Evolutionary conservation across 495 filamentous ascomycete genomes (phyloP).

Genomic region (Penicillium dipodomyicola): DNA sequence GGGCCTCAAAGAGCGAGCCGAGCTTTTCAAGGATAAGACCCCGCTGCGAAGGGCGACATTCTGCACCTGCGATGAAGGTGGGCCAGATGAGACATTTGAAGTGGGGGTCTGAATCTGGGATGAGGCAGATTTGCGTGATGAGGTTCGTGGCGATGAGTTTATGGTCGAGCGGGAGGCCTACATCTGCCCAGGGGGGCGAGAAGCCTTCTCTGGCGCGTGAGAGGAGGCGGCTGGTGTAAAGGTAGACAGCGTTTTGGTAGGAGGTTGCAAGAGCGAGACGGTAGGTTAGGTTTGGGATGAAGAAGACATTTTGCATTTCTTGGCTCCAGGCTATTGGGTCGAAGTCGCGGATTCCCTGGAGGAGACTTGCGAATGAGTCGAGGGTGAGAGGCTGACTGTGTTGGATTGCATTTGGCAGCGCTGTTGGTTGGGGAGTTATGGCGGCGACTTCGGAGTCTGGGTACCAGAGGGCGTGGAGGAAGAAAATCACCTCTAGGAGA

Average conservation of each 20-base stretch:
- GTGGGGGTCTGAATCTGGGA: slow-evolving; percentile 40
- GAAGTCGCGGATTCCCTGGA: slow-evolving; percentile 46
- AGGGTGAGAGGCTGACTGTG: slow-evolving; percentile 30
- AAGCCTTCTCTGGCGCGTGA: slow-evolving; percentile 34
- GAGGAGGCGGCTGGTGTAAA: slow-evolving; percentile 46
- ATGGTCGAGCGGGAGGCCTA: slow-evolving; percentile 38
- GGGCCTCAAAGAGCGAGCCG: slow-evolving; percentile 37
- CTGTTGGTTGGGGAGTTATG: slow-evolving; percentile 29
- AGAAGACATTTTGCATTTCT: slow-evolving; percentile 41
- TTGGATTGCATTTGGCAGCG: slow-evolving; percentile 28
- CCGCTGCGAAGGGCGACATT: slow-evolving; percentile 39
- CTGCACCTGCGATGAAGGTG: slow-evolving; percentile 48
- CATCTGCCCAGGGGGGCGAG: slow-evolving; percentile 27
- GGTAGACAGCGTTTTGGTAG: slow-evolving; percentile 47
- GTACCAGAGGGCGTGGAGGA: slow-evolving; percentile 45
- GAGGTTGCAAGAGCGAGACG: slow-evolving; percentile 43
- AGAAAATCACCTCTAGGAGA: slow-evolving; percentile 48
- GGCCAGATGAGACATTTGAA: slow-evolving; percentile 53
- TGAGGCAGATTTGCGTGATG: slow-evolving; percentile 38
- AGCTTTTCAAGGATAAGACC: slow-evolving; percentile 38
- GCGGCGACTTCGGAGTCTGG: slow-evolving; percentile 28
- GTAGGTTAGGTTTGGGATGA: slow-evolving; percentile 37
- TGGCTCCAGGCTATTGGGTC: slow-evolving; percentile 44
- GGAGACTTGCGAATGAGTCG: slow-evolving; percentile 36
- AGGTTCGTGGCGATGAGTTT: slow-evolving; percentile 34